Evolutionary conservation across 129 eudicot genomes (phyloP).

Genomic region (Flaveria brownii): DNA sequence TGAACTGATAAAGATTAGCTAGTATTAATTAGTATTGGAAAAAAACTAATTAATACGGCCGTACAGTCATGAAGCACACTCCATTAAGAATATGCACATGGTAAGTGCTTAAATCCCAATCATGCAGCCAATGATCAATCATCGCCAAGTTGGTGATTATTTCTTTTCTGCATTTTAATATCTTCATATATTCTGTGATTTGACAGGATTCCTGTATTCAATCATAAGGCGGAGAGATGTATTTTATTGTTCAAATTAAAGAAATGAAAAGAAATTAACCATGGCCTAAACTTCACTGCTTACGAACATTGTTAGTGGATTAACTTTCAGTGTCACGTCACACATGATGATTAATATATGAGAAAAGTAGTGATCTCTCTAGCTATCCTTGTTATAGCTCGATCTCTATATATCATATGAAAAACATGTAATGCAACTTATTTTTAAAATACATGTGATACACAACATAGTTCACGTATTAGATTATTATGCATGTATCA

Average conservation of each 20-base stretch:
- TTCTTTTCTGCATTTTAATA: slow-evolving; percentile 17
- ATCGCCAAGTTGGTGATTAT: slow-evolving; percentile 29
- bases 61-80: slow-evolving; percentile 21
- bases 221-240: slow-evolving; percentile 18
- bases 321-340: slow-evolving; percentile 32
- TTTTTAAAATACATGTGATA: too few species aligned
- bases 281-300: slow-evolving; percentile 1
- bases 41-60: slow-evolving; percentile 21
- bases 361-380: too few species aligned
- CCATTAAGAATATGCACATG: slow-evolving; percentile 31
- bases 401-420: too few species aligned
- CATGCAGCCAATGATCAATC: slow-evolving; percentile 45
- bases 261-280: background rate
- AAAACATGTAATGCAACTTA: too few species aligned
- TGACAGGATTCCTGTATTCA: slow-evolving; percentile 38
- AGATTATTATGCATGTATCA: too few species aligned
- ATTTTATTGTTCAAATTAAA: background rate
- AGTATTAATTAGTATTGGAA: background rate
- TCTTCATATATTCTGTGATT: slow-evolving; percentile 23
- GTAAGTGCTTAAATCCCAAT: slow-evolving; percentile 33
- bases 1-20: too few species aligned
- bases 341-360: background rate
- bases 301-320: slow-evolving; percentile 32
- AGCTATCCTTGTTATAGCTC: too few species aligned
- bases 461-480: too few species aligned